These are phyloP conservation scores for Beta macrorhiza DNA, from an alignment of 179 eudicot genomes.

Conservation along the genomic window DNA sequence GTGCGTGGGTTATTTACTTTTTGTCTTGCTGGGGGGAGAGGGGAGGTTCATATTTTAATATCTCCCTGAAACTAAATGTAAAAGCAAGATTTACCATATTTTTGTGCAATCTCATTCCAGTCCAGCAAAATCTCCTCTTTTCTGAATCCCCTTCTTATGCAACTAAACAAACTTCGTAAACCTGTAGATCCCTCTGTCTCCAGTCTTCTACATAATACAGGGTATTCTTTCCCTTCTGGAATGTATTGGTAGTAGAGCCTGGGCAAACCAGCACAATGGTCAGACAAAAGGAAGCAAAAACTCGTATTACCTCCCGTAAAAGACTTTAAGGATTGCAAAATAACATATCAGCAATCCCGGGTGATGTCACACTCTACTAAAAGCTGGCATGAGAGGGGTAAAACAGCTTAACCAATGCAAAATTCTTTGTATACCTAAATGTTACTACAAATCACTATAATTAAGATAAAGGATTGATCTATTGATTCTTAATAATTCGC, in stretches of 20 bases:
- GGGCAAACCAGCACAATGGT: slow-evolving; percentile 15
- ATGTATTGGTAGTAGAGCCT: slow-evolving; percentile 91
- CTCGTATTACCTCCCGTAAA: background rate
- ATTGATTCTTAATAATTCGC: too few relatives aligned
- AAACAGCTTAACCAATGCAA: background rate
- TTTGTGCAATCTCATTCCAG: slow-evolving; percentile 87
- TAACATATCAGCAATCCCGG: background rate
- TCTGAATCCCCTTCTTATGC: slow-evolving; percentile 35
- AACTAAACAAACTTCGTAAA: slow-evolving; percentile 41
- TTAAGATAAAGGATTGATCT: too few relatives aligned
- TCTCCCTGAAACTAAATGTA: background rate
- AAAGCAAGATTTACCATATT: slow-evolving; percentile 50
- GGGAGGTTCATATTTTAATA: background rate
- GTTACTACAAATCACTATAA: background rate
- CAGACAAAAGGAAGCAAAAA: slow-evolving; percentile 10
- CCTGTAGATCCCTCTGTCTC: slow-evolving; percentile 42
- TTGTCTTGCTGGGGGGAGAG: background rate
- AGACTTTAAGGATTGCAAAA: background rate
- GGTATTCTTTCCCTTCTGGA: slow-evolving; percentile 92
- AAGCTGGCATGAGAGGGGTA: background rate
- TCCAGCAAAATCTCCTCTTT: slow-evolving; percentile 74
- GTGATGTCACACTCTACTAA: background rate
- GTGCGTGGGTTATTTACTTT: background rate
- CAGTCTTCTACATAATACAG: slow-evolving; percentile 70
- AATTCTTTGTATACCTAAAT: background rate